These are phyloP conservation scores for Flueggea neowawraea DNA, from an alignment of 441 rosid species.

Conservation along the genomic window DNA sequence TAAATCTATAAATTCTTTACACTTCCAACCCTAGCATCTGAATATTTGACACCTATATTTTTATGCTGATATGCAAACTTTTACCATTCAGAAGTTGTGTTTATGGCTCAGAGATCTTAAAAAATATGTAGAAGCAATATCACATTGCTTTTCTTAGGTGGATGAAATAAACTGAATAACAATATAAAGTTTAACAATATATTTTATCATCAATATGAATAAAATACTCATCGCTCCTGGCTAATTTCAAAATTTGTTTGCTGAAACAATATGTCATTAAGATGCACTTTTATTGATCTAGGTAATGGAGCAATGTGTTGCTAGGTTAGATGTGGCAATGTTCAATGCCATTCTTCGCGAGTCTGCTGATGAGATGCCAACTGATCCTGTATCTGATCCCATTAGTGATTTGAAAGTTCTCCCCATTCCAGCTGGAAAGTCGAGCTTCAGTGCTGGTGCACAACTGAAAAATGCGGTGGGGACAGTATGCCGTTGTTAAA, in stretches of 20 bases:
- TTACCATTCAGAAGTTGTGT: too few relatives aligned
- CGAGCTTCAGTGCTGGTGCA: slow-evolving; percentile 93
- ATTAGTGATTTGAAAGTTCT: slow-evolving; percentile 85
- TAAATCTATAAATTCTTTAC: slow-evolving; percentile 20
- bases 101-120: slow-evolving; percentile 11
- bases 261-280: slow-evolving; percentile 1
- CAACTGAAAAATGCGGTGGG: slow-evolving; percentile 82
- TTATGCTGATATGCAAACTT: too few relatives aligned
- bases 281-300: slow-evolving; percentile 34
- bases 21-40: too few relatives aligned
- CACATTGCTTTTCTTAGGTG: too few relatives aligned
- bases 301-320: slow-evolving; percentile 90
- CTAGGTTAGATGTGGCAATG: slow-evolving; percentile 92
- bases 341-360: slow-evolving; percentile 97
- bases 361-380: slow-evolving; percentile 87
- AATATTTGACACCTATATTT: too few relatives aligned
- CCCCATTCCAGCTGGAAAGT: slow-evolving; percentile 83
- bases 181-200: too few relatives aligned
- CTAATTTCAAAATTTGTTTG: not conserved
- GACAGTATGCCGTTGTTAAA: not conserved
- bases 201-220: too few relatives aligned
- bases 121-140: too few relatives aligned
- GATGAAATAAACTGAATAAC: too few relatives aligned
- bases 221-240: too few relatives aligned
- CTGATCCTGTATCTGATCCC: slow-evolving; percentile 95